Base-by-base conservation (phyloP, 2,329 filamentous ascomycete genomes). In the Mollisiaceae sp. region DNA sequence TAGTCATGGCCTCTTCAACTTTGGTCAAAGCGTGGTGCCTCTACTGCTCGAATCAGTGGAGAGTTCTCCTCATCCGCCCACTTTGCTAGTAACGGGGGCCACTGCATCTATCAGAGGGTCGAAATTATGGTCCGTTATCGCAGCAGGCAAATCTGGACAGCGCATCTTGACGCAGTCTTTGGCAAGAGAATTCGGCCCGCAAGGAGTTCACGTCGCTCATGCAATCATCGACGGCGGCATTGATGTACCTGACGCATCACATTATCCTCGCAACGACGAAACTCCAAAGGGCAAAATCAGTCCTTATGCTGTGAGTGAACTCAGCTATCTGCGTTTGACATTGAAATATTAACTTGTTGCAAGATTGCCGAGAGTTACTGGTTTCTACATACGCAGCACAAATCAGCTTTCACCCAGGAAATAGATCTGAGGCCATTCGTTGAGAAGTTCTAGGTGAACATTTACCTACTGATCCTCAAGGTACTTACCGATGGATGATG, bases 141-240 rank as follows among this genome's bases (percentile, higher is more conserved):
- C 91, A 0, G 85, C 88, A 0, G 89, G 89, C 43, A 96, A 95
- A 76, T 95, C 91, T 76, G 92, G 91, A 9, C 80, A 90, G 71
- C 83, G 92, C n/a, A 91, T 88, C 0, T 77, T 96, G 62, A 83
- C 85, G 0, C 91, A 94, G 77, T 89, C 86, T n/a, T 81, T 96
- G 32, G 90, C 92, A 0, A 85, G 90, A 62, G 92, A 96, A 76
- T 96, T 94, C 76, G 91, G 90, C 0, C 92, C 92, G 0, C 82
- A 91, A 75, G 93, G 93, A 2, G 85, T 97, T 2, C 92, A 96
- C 75, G 89, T 96, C 0, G 86, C 89, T 0, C 91, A 95, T 77
- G 87, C 89, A 8, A 86, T 95, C 65, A 88, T 95, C 60, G 93
- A 96, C 73, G 92, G 92, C 0, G 83, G 91, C 2, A 95, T 96